Evolutionary conservation across 225 moss, liverwort and hornwort species (phyloP).

Genomic region (Straminergon stramineum): DNA sequence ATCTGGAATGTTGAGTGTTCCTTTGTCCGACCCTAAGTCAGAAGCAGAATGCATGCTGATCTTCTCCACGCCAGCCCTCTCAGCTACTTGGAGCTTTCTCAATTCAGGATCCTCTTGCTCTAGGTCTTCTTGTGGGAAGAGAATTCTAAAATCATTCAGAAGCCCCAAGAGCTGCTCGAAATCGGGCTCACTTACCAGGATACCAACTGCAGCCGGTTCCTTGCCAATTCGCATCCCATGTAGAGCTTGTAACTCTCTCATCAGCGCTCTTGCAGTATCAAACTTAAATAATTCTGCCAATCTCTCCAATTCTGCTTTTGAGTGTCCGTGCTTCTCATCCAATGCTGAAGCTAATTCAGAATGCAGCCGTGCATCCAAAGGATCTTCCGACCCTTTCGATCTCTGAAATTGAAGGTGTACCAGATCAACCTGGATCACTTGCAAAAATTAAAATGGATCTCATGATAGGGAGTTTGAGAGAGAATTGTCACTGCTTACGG

Average conservation of each 20-base stretch:
- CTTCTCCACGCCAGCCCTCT: slow-evolving; percentile 25
- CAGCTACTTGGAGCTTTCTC: slow-evolving; percentile 22
- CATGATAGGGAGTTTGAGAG: background rate
- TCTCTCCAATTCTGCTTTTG: slow-evolving; percentile 29
- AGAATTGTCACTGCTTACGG: background rate
- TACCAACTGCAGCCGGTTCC: slow-evolving; percentile 18
- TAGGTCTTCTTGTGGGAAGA: slow-evolving; percentile 34
- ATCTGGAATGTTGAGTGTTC: slow-evolving; percentile 47
- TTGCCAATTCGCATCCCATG: slow-evolving; percentile 47
- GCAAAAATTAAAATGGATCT: background rate
- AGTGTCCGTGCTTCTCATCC: slow-evolving; percentile 7
- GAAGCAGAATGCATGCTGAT: slow-evolving; percentile 7
- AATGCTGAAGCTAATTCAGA: slow-evolving; percentile 31
- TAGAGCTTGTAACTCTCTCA: slow-evolving; percentile 50
- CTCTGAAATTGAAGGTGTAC: slow-evolving; percentile 67
- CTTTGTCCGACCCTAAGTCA: background rate
- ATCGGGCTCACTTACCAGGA: slow-evolving; percentile 21
- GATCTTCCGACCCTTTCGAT: slow-evolving; percentile 57
- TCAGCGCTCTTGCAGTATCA: slow-evolving; percentile 35
- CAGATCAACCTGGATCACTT: slow-evolving; percentile 50
- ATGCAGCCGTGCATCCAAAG: slow-evolving; percentile 37
- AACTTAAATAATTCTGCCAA: slow-evolving; percentile 50
- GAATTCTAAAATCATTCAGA: slow-evolving; percentile 16
- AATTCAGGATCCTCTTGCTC: slow-evolving; percentile 24
- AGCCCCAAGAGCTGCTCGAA: slow-evolving; percentile 21